Evolutionary conservation across 176 grass and related monocot species (phyloP), one percentile per base, ranked within the genome.

Genomic region (Typha latifolia): DNA sequence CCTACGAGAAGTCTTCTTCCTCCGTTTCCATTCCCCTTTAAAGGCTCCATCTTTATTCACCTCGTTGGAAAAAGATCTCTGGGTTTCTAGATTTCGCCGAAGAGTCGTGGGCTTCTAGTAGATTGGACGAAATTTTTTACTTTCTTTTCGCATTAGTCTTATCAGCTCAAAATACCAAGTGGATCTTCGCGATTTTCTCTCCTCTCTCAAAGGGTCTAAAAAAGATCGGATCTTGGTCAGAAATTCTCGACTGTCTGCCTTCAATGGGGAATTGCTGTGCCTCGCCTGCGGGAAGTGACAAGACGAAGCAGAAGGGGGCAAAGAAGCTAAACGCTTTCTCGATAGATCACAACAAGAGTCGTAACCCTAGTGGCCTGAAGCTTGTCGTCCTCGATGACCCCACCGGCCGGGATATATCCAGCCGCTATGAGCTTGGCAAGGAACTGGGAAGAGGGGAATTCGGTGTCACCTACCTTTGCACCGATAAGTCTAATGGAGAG

Each of bases 401-500:
- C 20, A 78, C 75, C 7, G 81, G 86, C 12, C 84, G 83, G 50
- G 86, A 90, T 65, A 87, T 95, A 48, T 68, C 61, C 9, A 82
- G 68, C 74, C 74, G 74, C 22, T 95, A 95, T 72, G 78, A 95
- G 71, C 90, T 95, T 21, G 90, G 90, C 27, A 57, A 69, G 70
- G 90, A 95, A 71, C 80, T 95, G 49, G 90, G 90, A 5, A 83
- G 90, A 10, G 90, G 90, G 6, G 90, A 95, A 84, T 95, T 95
- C 15, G 90, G 90, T 43, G 75, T 95, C 23, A 95, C 90, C 68
- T 95, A 95, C 86, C 90, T 90, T 49, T 95, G 90, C 90, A 95
- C 83, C 2, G 90, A 84, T 69, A 68, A 74, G 16, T 67, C 21
- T 14, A 74, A 83, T 0, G 24, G 83, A 51, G 68, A 77, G 3